A percentile compares a stretch with the other conserved stretches of the same genome.
These are phyloP conservation scores for Mucor indicus DNA, from an alignment of 371 early-diverging fungal genomes.

Conservation along the genomic window DNA sequence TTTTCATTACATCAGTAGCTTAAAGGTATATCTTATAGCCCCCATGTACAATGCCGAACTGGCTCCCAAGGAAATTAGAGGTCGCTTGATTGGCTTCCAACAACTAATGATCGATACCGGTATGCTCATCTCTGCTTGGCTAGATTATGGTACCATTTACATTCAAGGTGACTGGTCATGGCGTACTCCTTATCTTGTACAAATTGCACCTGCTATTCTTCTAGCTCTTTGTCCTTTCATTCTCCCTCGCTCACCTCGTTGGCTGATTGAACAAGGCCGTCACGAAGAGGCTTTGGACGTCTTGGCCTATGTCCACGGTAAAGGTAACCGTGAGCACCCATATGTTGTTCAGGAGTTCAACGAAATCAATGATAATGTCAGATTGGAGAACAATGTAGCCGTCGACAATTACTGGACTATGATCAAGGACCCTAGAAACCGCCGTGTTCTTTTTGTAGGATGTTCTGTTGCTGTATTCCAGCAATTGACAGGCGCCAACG, in stretches of 20 bases:
- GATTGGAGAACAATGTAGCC: constrained; percentile 58
- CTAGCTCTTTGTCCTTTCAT: constrained; percentile 54
- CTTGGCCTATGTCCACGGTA: constrained; percentile 65
- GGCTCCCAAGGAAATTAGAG: constrained; percentile 76
- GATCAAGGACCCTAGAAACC: constrained; percentile 45
- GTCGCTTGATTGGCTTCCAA: constrained; percentile 79
- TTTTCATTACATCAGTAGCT: no score
- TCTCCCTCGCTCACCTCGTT: constrained; percentile 81
- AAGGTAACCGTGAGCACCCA: constrained; percentile 39
- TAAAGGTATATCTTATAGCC: no score
- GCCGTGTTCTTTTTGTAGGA: constrained; percentile 56
- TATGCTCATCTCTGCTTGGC: constrained; percentile 48
- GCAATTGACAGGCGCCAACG: constrained; percentile 69
- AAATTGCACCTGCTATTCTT: constrained; percentile 65
- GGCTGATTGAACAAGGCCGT: constrained; percentile 65
- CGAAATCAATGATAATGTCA: constrained; percentile 61
- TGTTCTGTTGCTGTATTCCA: constrained; percentile 56
- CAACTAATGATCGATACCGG: constrained; percentile 77
- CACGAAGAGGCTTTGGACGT: constrained; percentile 62
- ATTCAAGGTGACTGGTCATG: constrained; percentile 53
- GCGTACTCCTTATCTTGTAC: constrained; percentile 74
- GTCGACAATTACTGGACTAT: constrained; percentile 62
- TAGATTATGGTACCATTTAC: constrained; percentile 56
- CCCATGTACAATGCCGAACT: constrained; percentile 90
- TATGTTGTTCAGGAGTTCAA: constrained; percentile 50